Percentiles rank a stretch among this genome's conserved stretches.
phyloP scores from a whole-genome alignment of 371 early-diverging fungal species.

The Gilbertella persicaria region DNA sequence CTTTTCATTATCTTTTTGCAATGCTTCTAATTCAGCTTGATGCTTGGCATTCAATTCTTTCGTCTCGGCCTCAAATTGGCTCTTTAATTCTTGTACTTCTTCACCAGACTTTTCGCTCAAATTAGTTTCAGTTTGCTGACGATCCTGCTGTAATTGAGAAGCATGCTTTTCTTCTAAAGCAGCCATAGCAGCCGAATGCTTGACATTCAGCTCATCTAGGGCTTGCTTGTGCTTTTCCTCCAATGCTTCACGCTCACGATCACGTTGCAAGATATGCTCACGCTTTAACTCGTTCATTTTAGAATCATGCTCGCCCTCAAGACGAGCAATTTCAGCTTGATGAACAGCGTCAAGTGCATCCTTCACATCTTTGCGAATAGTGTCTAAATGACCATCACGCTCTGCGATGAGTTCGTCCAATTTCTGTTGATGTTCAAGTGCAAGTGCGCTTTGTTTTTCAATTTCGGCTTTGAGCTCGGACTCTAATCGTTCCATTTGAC shows the following conservation, averaged over 20 bases:
- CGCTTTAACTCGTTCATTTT: conserved; percentile 26
- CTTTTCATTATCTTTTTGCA: background rate
- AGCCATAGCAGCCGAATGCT: conserved; percentile 8
- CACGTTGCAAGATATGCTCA: conserved; percentile 23
- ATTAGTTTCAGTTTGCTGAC: background rate
- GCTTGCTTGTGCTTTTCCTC: conserved; percentile 15
- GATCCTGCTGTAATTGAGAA: conserved; percentile 1
- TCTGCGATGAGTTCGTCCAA: conserved; percentile 20
- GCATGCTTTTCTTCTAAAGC: conserved; percentile 11
- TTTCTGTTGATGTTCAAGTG: conserved; percentile 27
- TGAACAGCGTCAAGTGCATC: conserved; percentile 29
- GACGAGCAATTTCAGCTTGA: conserved; percentile 21
- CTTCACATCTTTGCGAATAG: conserved; percentile 38
- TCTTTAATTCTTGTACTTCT: conserved; percentile 1
- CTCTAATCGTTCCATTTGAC: conserved; percentile 32
- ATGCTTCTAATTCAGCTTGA: conserved; percentile 1
- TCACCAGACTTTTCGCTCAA: background rate
- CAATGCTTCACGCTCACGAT: conserved; percentile 18
- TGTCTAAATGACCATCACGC: conserved; percentile 26
- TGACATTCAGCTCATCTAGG: conserved; percentile 11
- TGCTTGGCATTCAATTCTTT: conserved; percentile 3
- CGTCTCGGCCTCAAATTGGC: conserved; percentile 1
- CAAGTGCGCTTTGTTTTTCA: conserved; percentile 24
- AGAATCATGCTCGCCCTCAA: conserved; percentile 21
- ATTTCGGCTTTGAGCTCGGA: conserved; percentile 26